Conservation (phyloP, 2,329 filamentous ascomycete species). For the Zymoseptoria tritici region DNA sequence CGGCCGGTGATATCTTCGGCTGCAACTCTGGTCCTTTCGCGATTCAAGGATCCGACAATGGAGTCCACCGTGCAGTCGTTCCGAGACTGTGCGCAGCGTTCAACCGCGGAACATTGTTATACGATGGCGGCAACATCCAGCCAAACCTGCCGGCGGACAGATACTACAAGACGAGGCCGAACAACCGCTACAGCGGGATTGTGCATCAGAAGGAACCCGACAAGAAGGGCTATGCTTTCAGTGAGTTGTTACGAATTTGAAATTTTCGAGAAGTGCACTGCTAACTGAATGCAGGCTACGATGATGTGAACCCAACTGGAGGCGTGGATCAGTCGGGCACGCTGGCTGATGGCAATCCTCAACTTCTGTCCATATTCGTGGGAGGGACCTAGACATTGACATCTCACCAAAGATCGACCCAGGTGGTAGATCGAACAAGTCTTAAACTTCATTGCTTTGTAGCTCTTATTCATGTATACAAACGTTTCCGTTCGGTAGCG, state of each 20-base stretch:
- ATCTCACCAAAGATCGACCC: not conserved
- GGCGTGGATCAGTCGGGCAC: slow-evolving; percentile 45
- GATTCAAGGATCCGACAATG: slow-evolving; percentile 34
- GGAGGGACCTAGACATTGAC: slow-evolving; percentile 31
- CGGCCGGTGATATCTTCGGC: slow-evolving; percentile 57
- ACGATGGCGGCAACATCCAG: slow-evolving; percentile 41
- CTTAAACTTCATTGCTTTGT: not conserved
- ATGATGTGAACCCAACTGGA: slow-evolving; percentile 48
- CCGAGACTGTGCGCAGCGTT: slow-evolving; percentile 71
- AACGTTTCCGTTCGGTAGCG: not conserved
- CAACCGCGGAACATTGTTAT: slow-evolving; percentile 62
- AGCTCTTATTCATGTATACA: not conserved
- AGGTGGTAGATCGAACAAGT: not conserved
- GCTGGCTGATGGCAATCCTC: slow-evolving; percentile 37
- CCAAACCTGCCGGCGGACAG: slow-evolving; percentile 31
- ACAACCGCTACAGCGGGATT: slow-evolving; percentile 51
- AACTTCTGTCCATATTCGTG: slow-evolving; percentile 40
- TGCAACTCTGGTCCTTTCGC: slow-evolving; percentile 59
- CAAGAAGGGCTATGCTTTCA: slow-evolving; percentile 57
- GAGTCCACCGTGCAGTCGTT: slow-evolving; percentile 50
- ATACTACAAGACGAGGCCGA: slow-evolving; percentile 38
- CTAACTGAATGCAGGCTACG: slow-evolving; percentile 39
- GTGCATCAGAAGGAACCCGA: slow-evolving; percentile 55
- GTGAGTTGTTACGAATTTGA: slow-evolving; percentile 20
- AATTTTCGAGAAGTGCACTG: not conserved